These are phyloP conservation scores for Cladosporium sphaerospermum DNA, from an alignment of 2,329 filamentous ascomycete genomes.

Conservation along the genomic window DNA sequence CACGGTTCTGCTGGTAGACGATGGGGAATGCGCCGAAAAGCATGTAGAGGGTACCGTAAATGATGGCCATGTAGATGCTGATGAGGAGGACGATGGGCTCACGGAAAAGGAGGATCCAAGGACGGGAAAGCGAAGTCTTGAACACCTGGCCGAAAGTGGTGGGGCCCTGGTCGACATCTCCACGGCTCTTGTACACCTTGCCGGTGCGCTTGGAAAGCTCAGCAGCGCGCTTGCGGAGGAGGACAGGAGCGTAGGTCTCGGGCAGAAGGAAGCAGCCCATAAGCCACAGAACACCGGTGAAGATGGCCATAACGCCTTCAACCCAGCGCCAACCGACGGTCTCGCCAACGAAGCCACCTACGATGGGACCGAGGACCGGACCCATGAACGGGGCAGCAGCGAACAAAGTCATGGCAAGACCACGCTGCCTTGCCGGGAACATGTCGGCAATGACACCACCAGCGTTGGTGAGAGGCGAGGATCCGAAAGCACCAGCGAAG, in stretches of 20 bases:
- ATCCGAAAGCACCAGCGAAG: conserved; percentile 40
- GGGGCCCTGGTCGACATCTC: conserved; percentile 34
- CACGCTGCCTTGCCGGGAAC: conserved; percentile 36
- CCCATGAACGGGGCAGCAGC: conserved; percentile 63
- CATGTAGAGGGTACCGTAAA: conserved; percentile 47
- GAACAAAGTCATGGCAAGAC: conserved; percentile 56
- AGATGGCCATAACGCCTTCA: conserved; percentile 55
- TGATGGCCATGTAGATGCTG: conserved; percentile 60
- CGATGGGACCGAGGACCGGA: conserved; percentile 57
- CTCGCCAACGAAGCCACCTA: conserved; percentile 59
- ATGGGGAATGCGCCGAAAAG: conserved; percentile 48
- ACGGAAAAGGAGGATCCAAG: conserved; percentile 62
- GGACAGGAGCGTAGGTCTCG: conserved; percentile 55
- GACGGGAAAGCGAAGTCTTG: conserved; percentile 53
- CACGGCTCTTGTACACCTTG: conserved; percentile 50
- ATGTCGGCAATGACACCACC: conserved; percentile 44
- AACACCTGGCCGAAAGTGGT: conserved; percentile 37
- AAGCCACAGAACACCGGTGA: conserved; percentile 57
- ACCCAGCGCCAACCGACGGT: conserved; percentile 64
- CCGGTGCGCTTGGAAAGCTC: conserved; percentile 47
- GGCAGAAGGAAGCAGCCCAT: conserved; percentile 47
- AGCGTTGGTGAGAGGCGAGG: conserved; percentile 39
- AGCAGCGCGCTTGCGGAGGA: conserved; percentile 49
- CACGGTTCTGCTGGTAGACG: conserved; percentile 56
- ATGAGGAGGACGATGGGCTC: conserved; percentile 64